Conservation (phyloP, 2,329 filamentous ascomycete species). For the Diaporthe sp. region DNA sequence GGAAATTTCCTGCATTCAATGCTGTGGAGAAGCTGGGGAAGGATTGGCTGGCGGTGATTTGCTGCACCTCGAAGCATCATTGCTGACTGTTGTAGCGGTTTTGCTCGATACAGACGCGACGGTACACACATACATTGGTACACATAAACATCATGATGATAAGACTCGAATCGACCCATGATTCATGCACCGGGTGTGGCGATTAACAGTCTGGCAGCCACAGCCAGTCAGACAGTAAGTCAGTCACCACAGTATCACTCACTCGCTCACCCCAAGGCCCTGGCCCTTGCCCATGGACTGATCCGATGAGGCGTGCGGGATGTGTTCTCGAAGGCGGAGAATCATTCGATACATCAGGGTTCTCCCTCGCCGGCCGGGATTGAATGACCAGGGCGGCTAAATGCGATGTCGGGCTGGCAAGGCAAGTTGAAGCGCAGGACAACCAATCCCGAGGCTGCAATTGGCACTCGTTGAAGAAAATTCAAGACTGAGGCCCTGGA, state of each 20-base stretch:
- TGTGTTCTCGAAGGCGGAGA: slow-evolving; percentile 27
- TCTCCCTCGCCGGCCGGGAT: slow-evolving; percentile 12
- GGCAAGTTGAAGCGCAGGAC: background rate
- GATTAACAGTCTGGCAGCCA: background rate
- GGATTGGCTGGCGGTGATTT: slow-evolving; percentile 23
- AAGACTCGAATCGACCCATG: background rate
- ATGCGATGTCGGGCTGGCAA: slow-evolving; percentile 25
- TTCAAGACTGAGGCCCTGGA: background rate
- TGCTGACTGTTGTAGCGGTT: background rate
- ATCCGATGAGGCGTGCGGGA: slow-evolving; percentile 18
- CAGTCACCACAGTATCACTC: background rate
- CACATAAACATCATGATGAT: background rate
- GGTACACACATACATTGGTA: background rate
- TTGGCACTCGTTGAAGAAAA: background rate
- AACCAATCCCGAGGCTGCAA: background rate
- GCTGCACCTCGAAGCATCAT: slow-evolving; percentile 6
- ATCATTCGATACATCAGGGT: slow-evolving; percentile 13
- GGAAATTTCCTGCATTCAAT: slow-evolving; percentile 21
- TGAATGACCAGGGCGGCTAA: slow-evolving; percentile 4
- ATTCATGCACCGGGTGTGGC: slow-evolving; percentile 7
- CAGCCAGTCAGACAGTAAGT: background rate
- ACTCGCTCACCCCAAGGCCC: background rate
- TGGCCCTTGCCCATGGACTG: background rate
- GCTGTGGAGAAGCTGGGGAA: slow-evolving; percentile 28
- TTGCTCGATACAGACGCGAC: background rate